Conservation (phyloP, 2,329 filamentous ascomycete species). For the Beauveria asiatica region DNA sequence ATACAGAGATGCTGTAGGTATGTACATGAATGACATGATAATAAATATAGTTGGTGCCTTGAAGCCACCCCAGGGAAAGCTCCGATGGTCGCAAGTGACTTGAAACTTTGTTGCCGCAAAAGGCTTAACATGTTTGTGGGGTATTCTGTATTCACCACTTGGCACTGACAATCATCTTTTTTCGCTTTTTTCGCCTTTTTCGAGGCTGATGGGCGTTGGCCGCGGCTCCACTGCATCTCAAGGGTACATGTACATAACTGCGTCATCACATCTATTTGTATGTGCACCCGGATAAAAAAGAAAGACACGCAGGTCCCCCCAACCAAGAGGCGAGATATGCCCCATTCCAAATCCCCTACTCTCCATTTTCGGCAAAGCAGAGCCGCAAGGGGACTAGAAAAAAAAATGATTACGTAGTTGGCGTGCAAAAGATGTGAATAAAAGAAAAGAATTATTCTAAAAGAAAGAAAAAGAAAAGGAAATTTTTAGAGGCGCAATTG, state of each 20-base stretch:
- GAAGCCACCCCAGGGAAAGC: neutral
- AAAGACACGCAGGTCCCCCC: neutral
- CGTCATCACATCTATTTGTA: neutral
- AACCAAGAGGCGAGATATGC: neutral
- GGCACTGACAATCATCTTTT: neutral
- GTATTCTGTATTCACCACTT: neutral
- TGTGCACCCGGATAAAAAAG: neutral
- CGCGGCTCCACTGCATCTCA: neutral
- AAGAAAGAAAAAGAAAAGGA: neutral
- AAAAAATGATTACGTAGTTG: neutral
- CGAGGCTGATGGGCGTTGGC: neutral
- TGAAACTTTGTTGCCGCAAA: neutral
- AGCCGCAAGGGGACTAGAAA: neutral
- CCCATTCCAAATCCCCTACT: slow-evolving; percentile 2
- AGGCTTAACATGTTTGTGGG: neutral
- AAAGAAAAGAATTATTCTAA: neutral
- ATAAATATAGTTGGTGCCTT: too few relatives aligned
- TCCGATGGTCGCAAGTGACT: slow-evolving; percentile 9
- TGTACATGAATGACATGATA: too few relatives aligned
- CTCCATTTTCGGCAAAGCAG: neutral
- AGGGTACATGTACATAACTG: neutral
- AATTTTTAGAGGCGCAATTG: neutral
- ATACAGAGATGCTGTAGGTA: too few relatives aligned
- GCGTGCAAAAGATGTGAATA: neutral
- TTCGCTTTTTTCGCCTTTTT: too few relatives aligned